phyloP scores from a whole-genome alignment of 108 stramenopile genomes.

The Cyclotella atomus region DNA sequence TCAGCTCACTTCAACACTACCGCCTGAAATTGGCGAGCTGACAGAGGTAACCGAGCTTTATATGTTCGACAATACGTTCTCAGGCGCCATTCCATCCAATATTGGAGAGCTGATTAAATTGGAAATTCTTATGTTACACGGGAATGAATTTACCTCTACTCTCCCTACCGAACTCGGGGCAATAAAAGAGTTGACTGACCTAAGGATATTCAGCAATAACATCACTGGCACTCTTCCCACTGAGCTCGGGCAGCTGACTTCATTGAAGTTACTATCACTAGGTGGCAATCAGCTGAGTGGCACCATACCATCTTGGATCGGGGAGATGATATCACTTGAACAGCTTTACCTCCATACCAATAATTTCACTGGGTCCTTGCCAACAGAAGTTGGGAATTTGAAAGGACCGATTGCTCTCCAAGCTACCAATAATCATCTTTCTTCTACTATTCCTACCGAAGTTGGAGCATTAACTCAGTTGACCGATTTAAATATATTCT shows the following conservation, averaged over 20 bases:
- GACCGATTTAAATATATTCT: too few species aligned
- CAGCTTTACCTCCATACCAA: constrained; percentile 9
- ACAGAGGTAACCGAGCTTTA: too few species aligned
- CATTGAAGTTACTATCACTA: constrained; percentile 13
- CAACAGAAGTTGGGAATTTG: constrained; percentile 10
- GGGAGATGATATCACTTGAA: constrained; percentile 31
- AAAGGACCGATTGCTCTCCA: neutral
- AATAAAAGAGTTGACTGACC: neutral
- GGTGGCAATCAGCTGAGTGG: constrained; percentile 38
- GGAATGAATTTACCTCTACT: too few species aligned
- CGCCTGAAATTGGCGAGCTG: constrained; percentile 1
- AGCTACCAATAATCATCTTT: too few species aligned
- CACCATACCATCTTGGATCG: constrained; percentile 42
- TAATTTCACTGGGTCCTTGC: constrained; percentile 10
- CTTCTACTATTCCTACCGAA: too few species aligned
- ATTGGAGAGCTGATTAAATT: constrained; percentile 15
- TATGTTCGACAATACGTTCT: neutral
- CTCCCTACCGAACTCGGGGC: neutral
- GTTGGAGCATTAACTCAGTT: too few species aligned
- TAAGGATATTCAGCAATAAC: neutral
- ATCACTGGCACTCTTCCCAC: constrained; percentile 24
- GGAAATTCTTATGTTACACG: neutral
- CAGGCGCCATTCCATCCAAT: constrained; percentile 1
- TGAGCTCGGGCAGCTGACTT: constrained; percentile 35
- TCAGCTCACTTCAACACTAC: neutral